Base-by-base conservation (phyloP, 148 eudicot genomes). In the Spergularia marina region DNA sequence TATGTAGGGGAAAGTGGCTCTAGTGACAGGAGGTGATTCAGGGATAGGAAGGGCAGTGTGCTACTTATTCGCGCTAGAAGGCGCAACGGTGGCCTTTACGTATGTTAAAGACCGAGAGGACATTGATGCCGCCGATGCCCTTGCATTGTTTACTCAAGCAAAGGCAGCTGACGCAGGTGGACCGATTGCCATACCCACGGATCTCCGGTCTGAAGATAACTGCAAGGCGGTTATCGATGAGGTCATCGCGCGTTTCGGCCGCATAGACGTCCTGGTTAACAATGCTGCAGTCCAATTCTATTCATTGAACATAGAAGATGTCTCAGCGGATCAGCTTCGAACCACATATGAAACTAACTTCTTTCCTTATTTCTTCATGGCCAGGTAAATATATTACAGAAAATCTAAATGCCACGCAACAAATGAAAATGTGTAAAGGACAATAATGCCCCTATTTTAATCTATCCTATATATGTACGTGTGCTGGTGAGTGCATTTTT, bases 51-150 rank as follows among this genome's bases (percentile, higher is more conserved):
- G 92, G 68, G 90, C 94, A 0, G 89, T 90, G 14, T 74, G 84
- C 59, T 79, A 85, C 69, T 79, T 72, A 68, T 91, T 85, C 53
- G 88, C 90, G 0, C 59, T 77, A 20, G 91, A 89, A 74, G 97
- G 97, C 55, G 97, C 94, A 10, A 86, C 91, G 0, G 94, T 91
- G 78, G 94, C 94, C 75, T 89, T 89, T 83, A 91, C 94, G 0
- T 91, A 86, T 21, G 87, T 89, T 30, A 88, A 90, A 77, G 79
- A 78, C 0, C 81, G 52, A 0, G 92, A 88, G 49, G 89, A 87
- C 34, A 87, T 71, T 58, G 93, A 89, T 51, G 83, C 91, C 20
- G 40, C 68, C 16, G 92, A 87, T 23, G 85, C 90, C 11, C 82
- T 88, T 6, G 68, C 51, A 9, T 70, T 88, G 79, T 65, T 91